Percentiles rank a stretch among this genome's conserved stretches.
Conservation (phyloP, 305 asterid genomes). For the Salvia sclarea region DNA sequence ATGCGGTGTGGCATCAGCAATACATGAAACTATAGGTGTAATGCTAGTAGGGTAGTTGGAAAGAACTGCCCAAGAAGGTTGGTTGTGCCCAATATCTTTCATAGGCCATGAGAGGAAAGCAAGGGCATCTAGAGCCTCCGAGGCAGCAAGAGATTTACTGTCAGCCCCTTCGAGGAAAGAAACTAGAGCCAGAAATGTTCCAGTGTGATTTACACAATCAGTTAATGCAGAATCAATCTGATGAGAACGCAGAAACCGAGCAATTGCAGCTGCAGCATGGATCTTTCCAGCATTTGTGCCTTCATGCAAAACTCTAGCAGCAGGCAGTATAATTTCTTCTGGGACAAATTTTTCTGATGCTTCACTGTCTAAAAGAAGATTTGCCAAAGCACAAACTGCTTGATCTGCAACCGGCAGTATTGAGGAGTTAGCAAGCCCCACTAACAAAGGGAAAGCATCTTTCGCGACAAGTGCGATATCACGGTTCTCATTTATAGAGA, state of each 20-base stretch:
- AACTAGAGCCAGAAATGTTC: constrained; percentile 88
- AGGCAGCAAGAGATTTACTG: constrained; percentile 61
- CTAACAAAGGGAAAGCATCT: constrained; percentile 67
- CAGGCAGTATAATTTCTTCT: constrained; percentile 84
- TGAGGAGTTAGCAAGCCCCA: constrained; percentile 78
- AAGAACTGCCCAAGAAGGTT: constrained; percentile 93
- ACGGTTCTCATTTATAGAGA: constrained; percentile 79
- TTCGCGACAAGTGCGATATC: constrained; percentile 81
- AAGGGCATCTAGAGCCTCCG: constrained; percentile 89
- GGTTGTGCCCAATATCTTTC: constrained; percentile 57
- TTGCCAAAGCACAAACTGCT: constrained; percentile 94
- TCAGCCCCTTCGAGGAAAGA: constrained; percentile 81
- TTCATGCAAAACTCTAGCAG: constrained; percentile 84
- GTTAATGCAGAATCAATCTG: constrained; percentile 60
- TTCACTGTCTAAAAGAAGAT: constrained; percentile 85
- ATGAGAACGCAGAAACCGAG: constrained; percentile 79
- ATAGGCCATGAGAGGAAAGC: constrained; percentile 69
- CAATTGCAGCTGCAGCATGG: constrained; percentile 95
- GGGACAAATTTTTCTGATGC: constrained; percentile 66
- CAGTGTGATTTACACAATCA: constrained; percentile 79
- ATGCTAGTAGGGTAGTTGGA: constrained; percentile 83
- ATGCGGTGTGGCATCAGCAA: constrained; percentile 70
- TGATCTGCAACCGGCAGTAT: constrained; percentile 81
- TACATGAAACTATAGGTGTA: constrained; percentile 77
- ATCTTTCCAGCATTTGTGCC: constrained; percentile 74